Evolutionary conservation across 495 filamentous ascomycete genomes (phyloP), one percentile per base, ranked within the genome.

Genomic region (Penicillium egyptiacum): DNA sequence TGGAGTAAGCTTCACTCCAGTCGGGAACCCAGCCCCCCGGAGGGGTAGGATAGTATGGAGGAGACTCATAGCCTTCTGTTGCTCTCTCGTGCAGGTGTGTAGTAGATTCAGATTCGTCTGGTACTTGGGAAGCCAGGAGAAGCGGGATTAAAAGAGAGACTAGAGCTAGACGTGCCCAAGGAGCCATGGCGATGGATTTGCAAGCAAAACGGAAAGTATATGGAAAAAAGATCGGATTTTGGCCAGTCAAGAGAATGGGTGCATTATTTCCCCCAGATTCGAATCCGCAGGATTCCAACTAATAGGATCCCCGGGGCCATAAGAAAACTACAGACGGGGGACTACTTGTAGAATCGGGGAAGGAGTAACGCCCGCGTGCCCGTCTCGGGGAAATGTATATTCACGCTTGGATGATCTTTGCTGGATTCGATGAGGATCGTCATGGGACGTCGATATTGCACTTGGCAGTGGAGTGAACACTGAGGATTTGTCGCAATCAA

Each of bases 11-110:
- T 14, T 84, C 83, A 33, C 81, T 76, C 93, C 93, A 97, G 50
- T 84, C 85, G 49, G 81, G 80, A 0, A 74, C 43, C 68, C 79
- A 79, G 5, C 88, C 86, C n/a, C 86, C 83, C 78, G 89, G 89
- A 69, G 93, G 91, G 12, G 90, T 87, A 17, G 92, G 92, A 72
- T 96, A 98, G 63, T 81, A 85, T 5, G 91, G 90, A 22, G 85
- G 84, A 5, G 79, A 79, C 3, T 45, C 37, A 56, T 70, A 72
- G 25, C 55, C 64, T 9, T 42, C 58, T 25, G 53, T 30, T 26
- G 19, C 55, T 23, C 58, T 45, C 22, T 50, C 50, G n/a, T 59
- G 66, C 23, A 50, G 43, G 2, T 63, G 30, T 12, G 59, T 43
- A 1, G 43, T 40, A 14, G 56, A 25, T 0, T 62, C 53, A 10